Base-by-base conservation (phyloP, 1,284 basidiomycete species). In the Trametes polyzona region DNA sequence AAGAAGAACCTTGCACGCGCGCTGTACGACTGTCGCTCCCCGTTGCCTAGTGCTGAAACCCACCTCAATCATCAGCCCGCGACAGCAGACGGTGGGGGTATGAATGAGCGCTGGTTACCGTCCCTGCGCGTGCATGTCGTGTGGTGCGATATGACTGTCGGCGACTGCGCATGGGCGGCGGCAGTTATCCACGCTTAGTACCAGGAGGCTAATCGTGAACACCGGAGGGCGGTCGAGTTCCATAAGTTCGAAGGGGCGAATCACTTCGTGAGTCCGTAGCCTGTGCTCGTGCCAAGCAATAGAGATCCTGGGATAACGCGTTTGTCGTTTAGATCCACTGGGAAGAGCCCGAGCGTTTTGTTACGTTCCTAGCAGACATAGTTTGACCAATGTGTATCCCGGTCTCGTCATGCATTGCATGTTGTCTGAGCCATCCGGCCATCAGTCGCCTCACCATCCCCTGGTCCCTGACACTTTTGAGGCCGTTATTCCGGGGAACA, bases 251-350 rank as follows among this genome's bases (percentile, higher is more conserved):
- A 64, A 49, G 51, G 46, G 1, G 64, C 60, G 32, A 69, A 69
- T 37, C 67, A 69, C 37, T 66, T 69, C 23, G 67, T 69, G 47
- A 58, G 67, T 62, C 9, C 6, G 16, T 17, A 10, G 4, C n/a
- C 10, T 14, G 16, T 17, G 24, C 6, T 41, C 23, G 40, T 7
- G n/a, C 21, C n/a, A n/a, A n/a, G n/a, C n/a, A n/a, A n/a, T n/a
- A n/a, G n/a, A n/a, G n/a, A n/a, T n/a, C n/a, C n/a, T n/a, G n/a
- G n/a, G n/a, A n/a, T n/a, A n/a, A n/a, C n/a, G n/a, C n/a, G n/a
- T n/a, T n/a, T n/a, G n/a, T n/a, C n/a, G n/a, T n/a, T n/a, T n/a
- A n/a, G n/a, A n/a, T n/a, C n/a, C n/a, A n/a, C n/a, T n/a, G n/a
- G n/a, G n/a, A n/a, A n/a, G n/a, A n/a, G n/a, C n/a, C n/a, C n/a